Base-by-base conservation (phyloP, 2,329 filamentous ascomycete genomes). In the Thermoascus crustaceus region DNA sequence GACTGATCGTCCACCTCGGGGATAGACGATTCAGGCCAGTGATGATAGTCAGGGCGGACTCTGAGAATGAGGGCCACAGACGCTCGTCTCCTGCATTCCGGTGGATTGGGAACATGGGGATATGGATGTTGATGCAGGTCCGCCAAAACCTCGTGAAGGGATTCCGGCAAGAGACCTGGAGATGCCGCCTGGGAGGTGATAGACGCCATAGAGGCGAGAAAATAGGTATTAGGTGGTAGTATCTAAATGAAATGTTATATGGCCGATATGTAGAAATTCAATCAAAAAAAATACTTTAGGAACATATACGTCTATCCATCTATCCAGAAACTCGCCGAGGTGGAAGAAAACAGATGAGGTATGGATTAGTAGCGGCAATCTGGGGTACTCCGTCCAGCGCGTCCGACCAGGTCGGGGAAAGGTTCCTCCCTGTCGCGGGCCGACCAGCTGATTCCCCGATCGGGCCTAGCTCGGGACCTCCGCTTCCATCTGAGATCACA, bases 61-160 rank as follows among this genome's bases (percentile, higher is more conserved):
- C 78, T 75, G 31, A 83, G 61, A 31, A 82, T 72, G 31, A 81
- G 57, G 14, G 78, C 77, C 25, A 82, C 78, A 3, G 76, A 78
- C n/a, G 78, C 78, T 41, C 78, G 69, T 51, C 75, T 75, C 40
- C 68, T 69, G 46, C 69, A 66, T 21, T 56, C 53, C 13, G 69
- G 64, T 4, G 66, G 64, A 40, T 66, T 67, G 17, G 63, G 55
- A 3, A 68, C 58, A 40, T 63, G 51, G n/a, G 64, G 62, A 42
- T 61, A 67, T 11, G 61, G 59, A 21, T 55, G 44, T 20, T 54
- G 47, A 37, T 59, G 43, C 14, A 64, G 48, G 32, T 57, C 52
- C 9, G 44, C 33, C 26, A 63, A 38, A 24, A 55, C 57, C 21
- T 47, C 33, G 39, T 58, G 54, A 10, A 63, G 53, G 26, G 52